A percentile compares a stretch with the other conserved stretches of the same genome.
Conservation (phyloP, 2,329 filamentous ascomycete species). For the Cordyceps cicadae region DNA sequence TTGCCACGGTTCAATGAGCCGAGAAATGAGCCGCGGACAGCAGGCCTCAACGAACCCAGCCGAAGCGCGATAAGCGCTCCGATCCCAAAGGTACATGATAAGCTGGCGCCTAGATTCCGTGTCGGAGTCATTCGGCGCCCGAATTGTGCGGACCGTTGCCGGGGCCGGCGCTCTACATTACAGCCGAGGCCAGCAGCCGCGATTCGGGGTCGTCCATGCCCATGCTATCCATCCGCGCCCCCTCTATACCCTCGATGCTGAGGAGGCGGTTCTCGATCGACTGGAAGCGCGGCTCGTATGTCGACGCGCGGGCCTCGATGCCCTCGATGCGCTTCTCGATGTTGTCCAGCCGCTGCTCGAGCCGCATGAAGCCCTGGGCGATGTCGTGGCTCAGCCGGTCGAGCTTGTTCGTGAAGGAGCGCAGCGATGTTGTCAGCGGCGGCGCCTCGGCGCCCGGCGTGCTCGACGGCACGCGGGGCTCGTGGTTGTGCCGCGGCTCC, state of each 20-base stretch:
- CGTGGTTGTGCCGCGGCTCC: conserved; percentile 53
- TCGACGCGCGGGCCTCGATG: conserved; percentile 38
- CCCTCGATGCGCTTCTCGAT: conserved; percentile 49
- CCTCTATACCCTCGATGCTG: conserved; percentile 33
- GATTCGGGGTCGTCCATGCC: conserved; percentile 39
- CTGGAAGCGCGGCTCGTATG: conserved; percentile 38
- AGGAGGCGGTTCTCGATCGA: conserved; percentile 29
- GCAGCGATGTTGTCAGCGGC: conserved; percentile 48
- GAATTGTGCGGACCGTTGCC: conserved; percentile 1
- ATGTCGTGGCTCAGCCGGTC: conserved; percentile 52
- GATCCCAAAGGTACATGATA: neutral
- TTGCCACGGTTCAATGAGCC: neutral
- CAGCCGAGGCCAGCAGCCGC: conserved; percentile 34
- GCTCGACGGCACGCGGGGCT: conserved; percentile 46
- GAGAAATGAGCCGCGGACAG: neutral
- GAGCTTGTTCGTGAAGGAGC: conserved; percentile 51
- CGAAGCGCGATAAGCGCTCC: neutral
- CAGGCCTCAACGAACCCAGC: neutral
- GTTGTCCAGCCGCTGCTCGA: conserved; percentile 41
- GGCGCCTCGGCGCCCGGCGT: conserved; percentile 49
- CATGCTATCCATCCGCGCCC: conserved; percentile 33
- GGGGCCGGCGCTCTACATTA: conserved; percentile 30
- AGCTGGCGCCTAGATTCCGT: neutral
- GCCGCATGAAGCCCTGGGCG: conserved; percentile 41
- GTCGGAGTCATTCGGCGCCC: neutral